Conservation (phyloP, 1,284 basidiomycete species). For the Fomitopsis schrenkii region DNA sequence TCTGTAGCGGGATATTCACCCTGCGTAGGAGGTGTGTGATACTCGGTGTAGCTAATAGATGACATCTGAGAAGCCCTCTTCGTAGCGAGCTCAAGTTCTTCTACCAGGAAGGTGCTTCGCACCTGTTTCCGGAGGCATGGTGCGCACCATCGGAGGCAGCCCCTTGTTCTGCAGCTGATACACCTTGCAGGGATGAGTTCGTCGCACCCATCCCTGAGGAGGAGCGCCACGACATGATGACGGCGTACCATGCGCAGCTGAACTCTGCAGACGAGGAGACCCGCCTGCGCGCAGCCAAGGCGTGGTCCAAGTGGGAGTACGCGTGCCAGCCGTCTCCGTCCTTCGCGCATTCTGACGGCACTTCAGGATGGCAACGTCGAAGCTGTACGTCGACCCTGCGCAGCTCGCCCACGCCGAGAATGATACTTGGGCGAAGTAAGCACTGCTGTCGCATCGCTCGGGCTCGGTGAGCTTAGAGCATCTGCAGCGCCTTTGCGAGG, state of each 20-base stretch:
- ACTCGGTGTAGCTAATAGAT: background rate
- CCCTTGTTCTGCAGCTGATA: background rate
- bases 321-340: slow-evolving; percentile 24
- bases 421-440: slow-evolving; percentile 74
- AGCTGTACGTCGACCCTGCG: slow-evolving; percentile 65
- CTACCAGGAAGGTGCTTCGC: slow-evolving; percentile 82
- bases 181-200: slow-evolving; percentile 66
- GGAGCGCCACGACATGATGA: slow-evolving; percentile 77
- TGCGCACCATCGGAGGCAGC: slow-evolving; percentile 26
- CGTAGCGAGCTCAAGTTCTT: slow-evolving; percentile 85
- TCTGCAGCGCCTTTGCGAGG: slow-evolving; percentile 73
- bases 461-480: slow-evolving; percentile 5
- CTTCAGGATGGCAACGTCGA: slow-evolving; percentile 75
- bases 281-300: slow-evolving; percentile 71
- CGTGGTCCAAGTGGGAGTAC: slow-evolving; percentile 90
- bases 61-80: background rate
- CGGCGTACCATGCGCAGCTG: slow-evolving; percentile 82
- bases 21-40: slow-evolving; percentile 62
- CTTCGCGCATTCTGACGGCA: background rate
- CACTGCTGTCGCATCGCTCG: slow-evolving; percentile 8
- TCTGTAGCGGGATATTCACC: slow-evolving; percentile 80
- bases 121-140: slow-evolving; percentile 89
- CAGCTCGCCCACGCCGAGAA: slow-evolving; percentile 70
- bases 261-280: slow-evolving; percentile 71
- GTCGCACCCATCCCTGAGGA: slow-evolving; percentile 75